These are phyloP conservation scores for Paracamarosporium sp. DNA, from an alignment of 2,329 filamentous ascomycete genomes.

Conservation along the genomic window DNA sequence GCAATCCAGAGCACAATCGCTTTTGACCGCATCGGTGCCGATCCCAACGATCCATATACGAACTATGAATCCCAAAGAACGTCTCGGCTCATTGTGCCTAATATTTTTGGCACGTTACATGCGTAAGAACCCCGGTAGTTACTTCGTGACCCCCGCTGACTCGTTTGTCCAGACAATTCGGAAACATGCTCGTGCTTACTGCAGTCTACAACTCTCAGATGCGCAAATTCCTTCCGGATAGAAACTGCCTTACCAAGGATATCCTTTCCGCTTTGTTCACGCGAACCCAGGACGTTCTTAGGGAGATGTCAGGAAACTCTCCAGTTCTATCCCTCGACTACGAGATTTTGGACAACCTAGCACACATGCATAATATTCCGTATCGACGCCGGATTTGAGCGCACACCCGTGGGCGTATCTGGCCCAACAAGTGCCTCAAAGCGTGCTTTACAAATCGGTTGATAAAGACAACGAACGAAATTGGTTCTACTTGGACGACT, in stretches of 20 bases:
- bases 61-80: constrained; percentile 63
- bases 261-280: constrained; percentile 34
- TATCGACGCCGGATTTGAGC: background rate
- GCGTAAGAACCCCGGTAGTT: constrained; percentile 70
- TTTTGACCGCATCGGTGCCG: constrained; percentile 68
- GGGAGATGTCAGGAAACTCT: constrained; percentile 72
- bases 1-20: constrained; percentile 85
- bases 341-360: constrained; percentile 67
- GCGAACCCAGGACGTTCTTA: constrained; percentile 76
- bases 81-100: constrained; percentile 83
- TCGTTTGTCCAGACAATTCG: constrained; percentile 77
- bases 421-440: too few relatives aligned
- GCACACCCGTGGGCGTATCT: too few relatives aligned
- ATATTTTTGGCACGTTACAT: constrained; percentile 93
- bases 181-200: constrained; percentile 89
- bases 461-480: background rate
- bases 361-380: background rate
- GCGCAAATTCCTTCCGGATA: constrained; percentile 37
- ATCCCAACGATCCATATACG: constrained; percentile 28
- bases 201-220: constrained; percentile 73
- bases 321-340: constrained; percentile 78
- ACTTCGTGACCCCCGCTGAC: constrained; percentile 29
- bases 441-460: too few relatives aligned
- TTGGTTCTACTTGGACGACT: background rate
- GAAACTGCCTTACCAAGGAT: constrained; percentile 29